Conservation (phyloP, 106 monocot species). For the Acanthochlamys bracteata region DNA sequence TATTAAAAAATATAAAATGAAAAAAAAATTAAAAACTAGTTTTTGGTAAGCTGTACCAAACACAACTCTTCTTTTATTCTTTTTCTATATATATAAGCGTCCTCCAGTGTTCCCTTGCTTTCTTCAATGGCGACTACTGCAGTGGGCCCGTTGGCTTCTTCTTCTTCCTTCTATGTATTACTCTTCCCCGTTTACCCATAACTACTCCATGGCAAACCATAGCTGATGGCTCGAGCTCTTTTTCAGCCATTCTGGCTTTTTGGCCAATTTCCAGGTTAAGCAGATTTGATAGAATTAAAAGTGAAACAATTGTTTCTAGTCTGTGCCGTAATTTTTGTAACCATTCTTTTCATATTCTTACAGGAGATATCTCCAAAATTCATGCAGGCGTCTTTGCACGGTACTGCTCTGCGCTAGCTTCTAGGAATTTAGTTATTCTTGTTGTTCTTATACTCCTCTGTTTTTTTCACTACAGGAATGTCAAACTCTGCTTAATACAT, state of each 20-base stretch:
- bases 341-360: neutral
- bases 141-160: too few species aligned
- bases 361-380: slow-evolving; percentile 92
- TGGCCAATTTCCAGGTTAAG: slow-evolving; percentile 86
- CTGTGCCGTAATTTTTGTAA: neutral
- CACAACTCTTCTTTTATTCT: too few species aligned
- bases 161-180: slow-evolving; percentile 12
- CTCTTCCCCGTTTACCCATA: slow-evolving; percentile 64
- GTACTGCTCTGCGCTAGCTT: slow-evolving; percentile 42
- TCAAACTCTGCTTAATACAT: slow-evolving; percentile 89
- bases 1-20: too few species aligned
- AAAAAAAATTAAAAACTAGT: too few species aligned
- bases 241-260: slow-evolving; percentile 95
- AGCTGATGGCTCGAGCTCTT: slow-evolving; percentile 88
- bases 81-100: too few species aligned
- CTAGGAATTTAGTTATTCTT: neutral
- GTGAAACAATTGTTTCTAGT: neutral
- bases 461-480: slow-evolving; percentile 40
- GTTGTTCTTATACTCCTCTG: neutral
- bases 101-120: too few species aligned
- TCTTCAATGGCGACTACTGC: too few species aligned
- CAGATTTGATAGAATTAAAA: neutral
- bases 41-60: too few species aligned
- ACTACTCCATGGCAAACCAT: slow-evolving; percentile 75
- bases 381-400: slow-evolving; percentile 81